phyloP scores from a whole-genome alignment of 2,329 filamentous ascomycete species.

The Colletotrichum sp. region DNA sequence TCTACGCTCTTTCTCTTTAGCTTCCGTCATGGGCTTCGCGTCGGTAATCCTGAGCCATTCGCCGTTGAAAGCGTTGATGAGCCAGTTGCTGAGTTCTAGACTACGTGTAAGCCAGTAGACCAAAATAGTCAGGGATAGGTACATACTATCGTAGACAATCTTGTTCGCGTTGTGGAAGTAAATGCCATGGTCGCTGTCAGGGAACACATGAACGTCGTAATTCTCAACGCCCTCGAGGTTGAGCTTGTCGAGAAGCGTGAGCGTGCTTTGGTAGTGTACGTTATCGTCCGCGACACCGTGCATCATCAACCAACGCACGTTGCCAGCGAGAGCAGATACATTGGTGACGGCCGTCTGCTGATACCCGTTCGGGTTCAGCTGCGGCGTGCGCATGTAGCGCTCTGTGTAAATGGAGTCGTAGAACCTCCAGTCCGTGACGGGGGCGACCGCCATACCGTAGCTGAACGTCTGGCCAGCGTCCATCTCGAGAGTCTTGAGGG shows the following conservation, averaged over 20 bases:
- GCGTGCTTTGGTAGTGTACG: conserved; percentile 94
- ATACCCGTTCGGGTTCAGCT: conserved; percentile 82
- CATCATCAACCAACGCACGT: conserved; percentile 91
- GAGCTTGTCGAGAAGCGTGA: conserved; percentile 84
- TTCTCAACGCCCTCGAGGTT: conserved; percentile 85
- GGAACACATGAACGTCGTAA: conserved; percentile 96
- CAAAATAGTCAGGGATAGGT: not conserved
- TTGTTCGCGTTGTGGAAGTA: conserved; percentile 91
- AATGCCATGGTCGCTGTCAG: conserved; percentile 94
- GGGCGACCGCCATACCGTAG: conserved; percentile 97
- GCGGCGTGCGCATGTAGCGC: conserved; percentile 95
- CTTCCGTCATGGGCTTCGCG: conserved; percentile 49
- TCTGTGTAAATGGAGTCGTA: conserved; percentile 96
- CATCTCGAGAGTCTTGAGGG: conserved; percentile 90
- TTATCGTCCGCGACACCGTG: conserved; percentile 98
- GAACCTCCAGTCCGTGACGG: conserved; percentile 97
- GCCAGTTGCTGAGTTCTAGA: conserved; percentile 82
- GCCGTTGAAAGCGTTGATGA: conserved; percentile 96
- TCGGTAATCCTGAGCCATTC: conserved; percentile 76
- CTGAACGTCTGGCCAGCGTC: conserved; percentile 90
- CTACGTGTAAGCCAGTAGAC: not conserved
- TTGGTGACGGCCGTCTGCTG: conserved; percentile 76
- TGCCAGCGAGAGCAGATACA: conserved; percentile 72
- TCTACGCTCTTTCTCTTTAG: conserved; percentile 16
- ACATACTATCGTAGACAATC: conserved; percentile 91